These are phyloP conservation scores for Blastobotrys muscicola DNA, from an alignment of 805 yeast genomes.

Conservation along the genomic window DNA sequence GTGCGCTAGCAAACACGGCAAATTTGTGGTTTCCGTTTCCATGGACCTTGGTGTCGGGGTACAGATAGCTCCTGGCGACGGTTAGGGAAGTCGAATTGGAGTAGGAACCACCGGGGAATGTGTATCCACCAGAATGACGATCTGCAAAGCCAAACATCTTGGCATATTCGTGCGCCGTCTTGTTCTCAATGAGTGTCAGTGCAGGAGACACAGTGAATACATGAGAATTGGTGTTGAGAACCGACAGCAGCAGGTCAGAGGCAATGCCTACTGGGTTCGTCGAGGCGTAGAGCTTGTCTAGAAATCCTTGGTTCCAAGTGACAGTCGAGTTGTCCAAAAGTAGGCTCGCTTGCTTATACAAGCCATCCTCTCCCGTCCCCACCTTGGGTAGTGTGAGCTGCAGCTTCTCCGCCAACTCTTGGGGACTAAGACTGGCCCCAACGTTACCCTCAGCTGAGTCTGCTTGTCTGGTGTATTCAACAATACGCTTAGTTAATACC, in stretches of 20 bases:
- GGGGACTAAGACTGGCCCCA: slow-evolving; percentile 40
- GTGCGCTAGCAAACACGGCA: slow-evolving; percentile 62
- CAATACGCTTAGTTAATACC: slow-evolving; percentile 41
- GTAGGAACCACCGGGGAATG: slow-evolving; percentile 84
- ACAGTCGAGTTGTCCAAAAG: slow-evolving; percentile 61
- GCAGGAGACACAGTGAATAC: slow-evolving; percentile 80
- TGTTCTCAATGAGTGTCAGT: slow-evolving; percentile 63
- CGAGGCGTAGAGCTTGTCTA: slow-evolving; percentile 79
- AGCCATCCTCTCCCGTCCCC: slow-evolving; percentile 35
- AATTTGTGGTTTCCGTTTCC: slow-evolving; percentile 50
- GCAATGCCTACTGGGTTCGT: slow-evolving; percentile 78
- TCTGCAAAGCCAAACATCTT: slow-evolving; percentile 49
- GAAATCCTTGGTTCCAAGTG: slow-evolving; percentile 81
- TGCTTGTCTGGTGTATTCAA: slow-evolving; percentile 42
- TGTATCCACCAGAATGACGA: slow-evolving; percentile 63
- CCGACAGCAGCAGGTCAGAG: slow-evolving; percentile 56
- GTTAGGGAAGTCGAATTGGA: slow-evolving; percentile 73
- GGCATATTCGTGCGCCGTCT: slow-evolving; percentile 60
- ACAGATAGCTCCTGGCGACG: slow-evolving; percentile 57
- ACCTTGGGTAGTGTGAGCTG: slow-evolving; percentile 30
- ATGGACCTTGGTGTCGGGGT: slow-evolving; percentile 55
- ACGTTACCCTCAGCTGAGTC: slow-evolving; percentile 34
- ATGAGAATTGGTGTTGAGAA: slow-evolving; percentile 75
- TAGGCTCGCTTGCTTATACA: slow-evolving; percentile 42
- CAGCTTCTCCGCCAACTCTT: slow-evolving; percentile 32